Percentiles rank a stretch among this genome's conserved stretches.
These are phyloP conservation scores for Telfairia occidentalis DNA, from an alignment of 331 rosid genomes.

Conservation along the genomic window DNA sequence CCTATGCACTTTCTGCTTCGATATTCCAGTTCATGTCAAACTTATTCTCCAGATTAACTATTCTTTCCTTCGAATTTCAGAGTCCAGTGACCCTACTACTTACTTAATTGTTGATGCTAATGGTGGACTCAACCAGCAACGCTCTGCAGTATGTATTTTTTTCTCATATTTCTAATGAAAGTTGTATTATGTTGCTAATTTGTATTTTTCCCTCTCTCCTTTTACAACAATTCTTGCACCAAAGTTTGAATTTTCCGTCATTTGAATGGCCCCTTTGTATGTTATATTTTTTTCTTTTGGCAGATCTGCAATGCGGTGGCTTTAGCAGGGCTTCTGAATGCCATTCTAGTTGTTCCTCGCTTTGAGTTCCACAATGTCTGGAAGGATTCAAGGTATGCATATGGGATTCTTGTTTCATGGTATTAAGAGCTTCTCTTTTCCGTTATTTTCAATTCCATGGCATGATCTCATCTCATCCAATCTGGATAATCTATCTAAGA, in stretches of 20 bases:
- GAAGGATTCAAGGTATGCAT: constrained; percentile 73
- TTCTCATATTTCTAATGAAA: not conserved
- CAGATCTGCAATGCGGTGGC: constrained; percentile 98
- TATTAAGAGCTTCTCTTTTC: not conserved
- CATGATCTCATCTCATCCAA: not conserved
- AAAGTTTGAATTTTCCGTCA: not conserved
- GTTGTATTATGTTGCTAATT: not conserved
- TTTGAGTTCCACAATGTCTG: constrained; percentile 87
- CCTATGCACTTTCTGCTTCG: not conserved
- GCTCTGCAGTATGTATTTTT: constrained; percentile 63
- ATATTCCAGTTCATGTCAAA: not conserved
- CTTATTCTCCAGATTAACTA: not conserved
- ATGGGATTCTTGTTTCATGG: not conserved
- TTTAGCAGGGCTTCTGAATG: constrained; percentile 87
- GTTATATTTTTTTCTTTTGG: not conserved
- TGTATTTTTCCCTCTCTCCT: not conserved
- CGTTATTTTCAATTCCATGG: not conserved
- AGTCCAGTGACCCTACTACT: constrained; percentile 38
- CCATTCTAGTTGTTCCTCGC: constrained; percentile 69
- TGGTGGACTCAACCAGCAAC: constrained; percentile 98
- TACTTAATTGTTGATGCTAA: constrained; percentile 88
- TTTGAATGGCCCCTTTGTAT: not conserved
- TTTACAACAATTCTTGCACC: not conserved
- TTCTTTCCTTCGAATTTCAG: constrained; percentile 34
- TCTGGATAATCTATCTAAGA: not conserved